Percentiles rank a stretch among this genome's conserved stretches.
These are phyloP conservation scores for Talaromyces stipitatus DNA, from an alignment of 495 filamentous ascomycete genomes.

Conservation along the genomic window DNA sequence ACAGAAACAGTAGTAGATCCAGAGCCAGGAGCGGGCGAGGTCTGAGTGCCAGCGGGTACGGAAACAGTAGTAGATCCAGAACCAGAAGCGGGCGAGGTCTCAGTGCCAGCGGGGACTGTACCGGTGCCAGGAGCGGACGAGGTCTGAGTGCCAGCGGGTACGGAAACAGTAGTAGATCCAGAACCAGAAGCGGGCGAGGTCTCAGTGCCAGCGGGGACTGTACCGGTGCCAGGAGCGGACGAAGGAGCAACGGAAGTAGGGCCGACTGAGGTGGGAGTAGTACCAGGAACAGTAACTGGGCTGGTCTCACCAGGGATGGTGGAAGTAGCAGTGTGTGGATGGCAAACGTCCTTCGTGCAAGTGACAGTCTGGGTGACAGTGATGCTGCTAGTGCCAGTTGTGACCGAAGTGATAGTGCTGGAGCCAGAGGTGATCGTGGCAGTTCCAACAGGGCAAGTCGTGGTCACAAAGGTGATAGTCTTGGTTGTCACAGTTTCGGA, in stretches of 20 bases:
- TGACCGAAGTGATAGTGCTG: neutral
- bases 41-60: neutral
- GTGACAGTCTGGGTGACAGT: constrained; percentile 2
- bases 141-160: neutral
- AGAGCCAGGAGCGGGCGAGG: neutral
- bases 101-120: too few species aligned
- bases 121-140: neutral
- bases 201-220: too few species aligned
- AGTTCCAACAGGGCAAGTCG: constrained; percentile 5
- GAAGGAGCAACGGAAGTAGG: neutral
- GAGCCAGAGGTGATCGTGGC: constrained; percentile 2
- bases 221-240: neutral
- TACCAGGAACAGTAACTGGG: neutral
- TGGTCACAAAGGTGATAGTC: constrained; percentile 6
- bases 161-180: neutral
- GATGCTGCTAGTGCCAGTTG: constrained; percentile 4
- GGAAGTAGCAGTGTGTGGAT: constrained; percentile 4
- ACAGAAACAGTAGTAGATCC: neutral
- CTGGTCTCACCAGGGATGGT: neutral
- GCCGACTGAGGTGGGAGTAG: neutral
- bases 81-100: neutral
- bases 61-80: neutral
- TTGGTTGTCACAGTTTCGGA: neutral
- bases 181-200: neutral
- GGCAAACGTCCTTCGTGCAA: constrained; percentile 3